Conservation (phyloP, 176 grass and related monocot species). For the Lolium multiflorum region DNA sequence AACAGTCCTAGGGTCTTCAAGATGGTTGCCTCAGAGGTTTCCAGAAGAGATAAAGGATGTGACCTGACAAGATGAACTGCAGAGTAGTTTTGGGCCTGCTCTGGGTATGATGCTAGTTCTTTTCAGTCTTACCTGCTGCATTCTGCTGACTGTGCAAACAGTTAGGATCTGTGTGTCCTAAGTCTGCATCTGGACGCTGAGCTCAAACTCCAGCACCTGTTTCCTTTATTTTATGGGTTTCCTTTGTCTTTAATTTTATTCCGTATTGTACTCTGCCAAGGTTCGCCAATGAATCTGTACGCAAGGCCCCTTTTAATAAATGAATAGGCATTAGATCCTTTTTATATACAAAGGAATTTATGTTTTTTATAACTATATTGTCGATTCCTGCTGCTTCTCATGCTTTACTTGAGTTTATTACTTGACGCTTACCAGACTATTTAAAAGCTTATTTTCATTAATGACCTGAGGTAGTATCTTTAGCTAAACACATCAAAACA, state of each 20-base stretch:
- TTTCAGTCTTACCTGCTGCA: background rate
- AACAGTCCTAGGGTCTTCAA: background rate
- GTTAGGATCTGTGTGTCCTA: background rate
- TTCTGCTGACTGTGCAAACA: background rate
- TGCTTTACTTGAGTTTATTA: slow-evolving; percentile 24
- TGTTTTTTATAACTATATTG: background rate
- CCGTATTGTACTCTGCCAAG: too few relatives aligned
- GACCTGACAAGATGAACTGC: background rate
- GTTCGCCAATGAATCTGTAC: too few relatives aligned
- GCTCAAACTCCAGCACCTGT: background rate
- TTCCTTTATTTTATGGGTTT: too few relatives aligned
- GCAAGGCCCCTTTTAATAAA: too few relatives aligned
- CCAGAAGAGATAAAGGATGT: background rate
- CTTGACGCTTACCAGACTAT: background rate
- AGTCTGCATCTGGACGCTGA: background rate
- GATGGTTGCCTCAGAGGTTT: background rate
- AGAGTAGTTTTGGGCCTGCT: background rate
- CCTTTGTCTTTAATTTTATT: too few relatives aligned
- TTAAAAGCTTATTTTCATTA: slow-evolving; percentile 11
- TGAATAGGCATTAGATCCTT: too few relatives aligned
- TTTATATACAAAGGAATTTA: too few relatives aligned
- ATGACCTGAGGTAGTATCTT: too few relatives aligned
- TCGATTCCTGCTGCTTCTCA: background rate
- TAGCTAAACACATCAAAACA: background rate
- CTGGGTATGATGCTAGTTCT: background rate